These are phyloP conservation scores for Nevesoporus exiguus DNA, from an alignment of 768 basidiomycete species.

Conservation along the genomic window DNA sequence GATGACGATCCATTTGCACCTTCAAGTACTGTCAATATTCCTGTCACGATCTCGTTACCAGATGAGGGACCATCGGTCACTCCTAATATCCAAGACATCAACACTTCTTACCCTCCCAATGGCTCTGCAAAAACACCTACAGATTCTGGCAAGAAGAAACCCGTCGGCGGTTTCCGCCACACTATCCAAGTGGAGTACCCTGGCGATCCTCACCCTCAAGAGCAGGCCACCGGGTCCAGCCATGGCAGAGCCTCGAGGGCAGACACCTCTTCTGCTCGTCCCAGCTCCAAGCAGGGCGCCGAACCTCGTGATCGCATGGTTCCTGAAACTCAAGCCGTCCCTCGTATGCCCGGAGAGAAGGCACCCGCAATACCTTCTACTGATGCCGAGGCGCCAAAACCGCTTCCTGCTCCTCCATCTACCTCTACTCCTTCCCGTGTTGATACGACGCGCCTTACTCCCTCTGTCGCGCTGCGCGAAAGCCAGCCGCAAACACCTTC, in stretches of 20 bases:
- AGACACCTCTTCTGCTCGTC: constrained; percentile 7
- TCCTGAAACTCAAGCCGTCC: constrained; percentile 11
- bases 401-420: constrained; percentile 29
- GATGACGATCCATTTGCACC: constrained; percentile 76
- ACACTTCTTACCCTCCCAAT: constrained; percentile 20
- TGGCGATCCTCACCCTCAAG: constrained; percentile 46
- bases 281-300: constrained; percentile 14
- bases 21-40: constrained; percentile 27
- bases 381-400: constrained; percentile 21
- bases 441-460: constrained; percentile 20
- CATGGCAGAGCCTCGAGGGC: constrained; percentile 24
- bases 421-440: constrained; percentile 19
- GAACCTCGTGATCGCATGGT: constrained; percentile 16
- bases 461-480: constrained; percentile 27
- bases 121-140: constrained; percentile 33
- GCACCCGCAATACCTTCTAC: constrained; percentile 9
- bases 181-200: constrained; percentile 95
- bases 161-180: constrained; percentile 59
- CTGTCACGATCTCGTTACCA: constrained; percentile 29
- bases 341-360: constrained; percentile 18
- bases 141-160: constrained; percentile 47
- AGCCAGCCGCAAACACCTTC: constrained; percentile 29
- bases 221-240: constrained; percentile 13
- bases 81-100: constrained; percentile 19
- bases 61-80: constrained; percentile 20